Evolutionary conservation across 371 early-diverging fungal species (phyloP).

Genomic region (Mucor mucedo): DNA sequence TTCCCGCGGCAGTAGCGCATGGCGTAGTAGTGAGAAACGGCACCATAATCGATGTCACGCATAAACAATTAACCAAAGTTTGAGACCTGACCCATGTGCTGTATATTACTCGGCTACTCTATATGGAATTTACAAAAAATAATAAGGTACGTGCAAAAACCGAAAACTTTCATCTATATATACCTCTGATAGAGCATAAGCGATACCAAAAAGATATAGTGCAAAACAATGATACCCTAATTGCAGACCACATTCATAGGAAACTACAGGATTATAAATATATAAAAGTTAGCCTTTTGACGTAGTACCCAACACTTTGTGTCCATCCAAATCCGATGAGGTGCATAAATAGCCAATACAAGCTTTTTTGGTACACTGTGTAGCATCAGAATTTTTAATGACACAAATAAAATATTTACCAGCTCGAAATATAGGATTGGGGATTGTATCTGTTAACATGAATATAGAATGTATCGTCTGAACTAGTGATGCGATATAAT

Average conservation of each 20-base stretch:
- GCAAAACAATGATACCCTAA: constrained; percentile 21
- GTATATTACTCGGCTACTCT: constrained; percentile 17
- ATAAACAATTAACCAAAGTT: constrained; percentile 10
- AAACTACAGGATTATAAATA: constrained; percentile 7
- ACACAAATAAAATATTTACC: constrained; percentile 8
- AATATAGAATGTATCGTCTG: constrained; percentile 14
- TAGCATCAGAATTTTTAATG: background rate
- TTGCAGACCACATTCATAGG: constrained; percentile 13
- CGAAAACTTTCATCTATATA: background rate
- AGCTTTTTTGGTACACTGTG: background rate
- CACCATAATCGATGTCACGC: background rate
- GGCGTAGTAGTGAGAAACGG: constrained; percentile 18
- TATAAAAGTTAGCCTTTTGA: background rate
- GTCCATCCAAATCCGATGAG: too few species aligned
- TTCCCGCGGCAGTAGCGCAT: constrained; percentile 10
- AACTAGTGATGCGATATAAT: background rate
- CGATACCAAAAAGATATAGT: constrained; percentile 24
- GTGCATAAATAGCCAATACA: background rate
- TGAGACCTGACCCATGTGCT: constrained; percentile 22
- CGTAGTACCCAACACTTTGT: background rate
- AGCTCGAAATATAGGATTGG: constrained; percentile 20
- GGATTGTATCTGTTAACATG: constrained; percentile 20
- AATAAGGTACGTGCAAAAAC: background rate
- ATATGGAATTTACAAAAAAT: background rate
- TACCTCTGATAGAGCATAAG: constrained; percentile 17